Base-by-base conservation (phyloP, 129 eudicot species). In the Arctium lappa region DNA sequence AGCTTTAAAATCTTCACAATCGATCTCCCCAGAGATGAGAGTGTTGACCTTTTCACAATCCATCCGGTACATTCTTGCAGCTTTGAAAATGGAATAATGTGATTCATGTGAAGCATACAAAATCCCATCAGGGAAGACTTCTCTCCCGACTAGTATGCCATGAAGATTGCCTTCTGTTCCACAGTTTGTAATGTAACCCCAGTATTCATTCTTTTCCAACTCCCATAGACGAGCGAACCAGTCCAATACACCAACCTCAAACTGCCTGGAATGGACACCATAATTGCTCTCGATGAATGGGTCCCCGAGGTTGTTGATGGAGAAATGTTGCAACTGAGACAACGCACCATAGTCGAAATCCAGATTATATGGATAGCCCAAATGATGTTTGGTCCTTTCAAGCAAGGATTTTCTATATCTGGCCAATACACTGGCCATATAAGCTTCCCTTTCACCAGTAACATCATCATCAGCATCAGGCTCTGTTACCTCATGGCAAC, bases 131-230 rank as follows among this genome's bases (percentile, higher is more conserved):
- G 99, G 99, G 77, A 93, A 90, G 40, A 95, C 98, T 86, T 95
- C 99, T 85, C 99, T 89, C 86, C 99, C 99, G 36, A 95, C 94
- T 76, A 95, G 85, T 75, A 95, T 95, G 65, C 99, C 99, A 39
- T 95, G 99, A 90, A 95, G 99, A 87, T 95, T 95, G 69, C 99
- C 99, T 88, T 95, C 97, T 12, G 99, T 95, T 10, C 99, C 99
- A 84, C 99, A 95, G 81, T 95, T 95, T 42, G 99, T 95, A 63
- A 95, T 95, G 87, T 95, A 95, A 81, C 99, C 99, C 99, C 99
- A 95, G 77, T 95, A 95, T 76, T 91, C 91, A 75, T 87, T 77
- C 80, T 90, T 93, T 86, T 95, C 97, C 40, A 95, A 81, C 53
- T 95, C 99, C 99, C 99, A 95, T 60, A 95, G 79, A 65, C 97